These are phyloP conservation scores for Blastobotrys persicus DNA, from an alignment of 1,139 yeast genomes.

Conservation along the genomic window DNA sequence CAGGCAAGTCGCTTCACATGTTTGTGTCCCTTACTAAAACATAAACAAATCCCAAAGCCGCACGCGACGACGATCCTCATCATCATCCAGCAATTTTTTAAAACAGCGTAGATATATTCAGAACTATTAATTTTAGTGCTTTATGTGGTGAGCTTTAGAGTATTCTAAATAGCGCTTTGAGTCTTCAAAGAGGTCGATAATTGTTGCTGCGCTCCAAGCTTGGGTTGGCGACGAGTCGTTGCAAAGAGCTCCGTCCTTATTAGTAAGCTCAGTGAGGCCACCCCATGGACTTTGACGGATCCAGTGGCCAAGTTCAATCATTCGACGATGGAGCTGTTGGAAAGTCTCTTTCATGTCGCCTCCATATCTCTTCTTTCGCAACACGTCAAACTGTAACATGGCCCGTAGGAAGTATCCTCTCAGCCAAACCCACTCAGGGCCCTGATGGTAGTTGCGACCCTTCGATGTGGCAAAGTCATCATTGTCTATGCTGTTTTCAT, in stretches of 20 bases:
- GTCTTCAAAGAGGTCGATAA: constrained; percentile 78
- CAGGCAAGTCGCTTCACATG: not conserved
- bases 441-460: constrained; percentile 97
- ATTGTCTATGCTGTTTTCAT: constrained; percentile 73
- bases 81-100: not conserved
- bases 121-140: too few species aligned
- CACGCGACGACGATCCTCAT: not conserved
- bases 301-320: constrained; percentile 68
- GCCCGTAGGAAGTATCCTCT: constrained; percentile 87
- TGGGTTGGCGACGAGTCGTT: constrained; percentile 90
- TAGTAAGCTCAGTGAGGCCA: constrained; percentile 88
- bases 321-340: constrained; percentile 49
- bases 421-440: constrained; percentile 98
- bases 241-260: constrained; percentile 79
- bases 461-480: constrained; percentile 89
- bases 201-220: constrained; percentile 91
- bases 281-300: constrained; percentile 80
- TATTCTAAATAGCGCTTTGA: constrained; percentile 11
- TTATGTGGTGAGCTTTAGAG: constrained; percentile 1
- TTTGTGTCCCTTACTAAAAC: not conserved
- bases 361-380: constrained; percentile 28
- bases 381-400: constrained; percentile 50
- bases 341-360: constrained; percentile 36
- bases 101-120: not conserved
- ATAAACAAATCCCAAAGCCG: constrained; percentile 6